These are phyloP conservation scores for Tephrocybe sp. DNA, from an alignment of 768 basidiomycete species.

Conservation along the genomic window DNA sequence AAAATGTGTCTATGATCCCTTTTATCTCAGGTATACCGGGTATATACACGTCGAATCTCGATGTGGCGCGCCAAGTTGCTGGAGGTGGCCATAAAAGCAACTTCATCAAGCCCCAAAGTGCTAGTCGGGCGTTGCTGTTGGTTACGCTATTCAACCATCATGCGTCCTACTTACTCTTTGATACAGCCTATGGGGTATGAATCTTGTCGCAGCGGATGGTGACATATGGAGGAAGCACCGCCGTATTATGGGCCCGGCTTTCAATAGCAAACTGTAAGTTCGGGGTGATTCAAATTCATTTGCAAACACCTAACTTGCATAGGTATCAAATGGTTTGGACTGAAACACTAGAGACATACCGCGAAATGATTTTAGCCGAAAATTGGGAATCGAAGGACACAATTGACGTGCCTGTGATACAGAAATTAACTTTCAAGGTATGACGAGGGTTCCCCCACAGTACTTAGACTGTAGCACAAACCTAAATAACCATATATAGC, in stretches of 20 bases:
- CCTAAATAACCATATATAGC: slow-evolving; percentile 22
- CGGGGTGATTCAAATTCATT: background rate
- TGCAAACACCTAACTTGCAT: slow-evolving; percentile 1
- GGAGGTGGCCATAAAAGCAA: slow-evolving; percentile 37
- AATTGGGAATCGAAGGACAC: slow-evolving; percentile 23
- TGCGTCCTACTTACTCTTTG: slow-evolving; percentile 9
- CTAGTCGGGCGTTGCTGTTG: slow-evolving; percentile 32
- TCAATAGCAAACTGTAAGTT: slow-evolving; percentile 38
- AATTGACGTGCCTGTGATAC: slow-evolving; percentile 24
- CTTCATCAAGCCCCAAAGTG: slow-evolving; percentile 39
- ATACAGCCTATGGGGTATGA: slow-evolving; percentile 45
- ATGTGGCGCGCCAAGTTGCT: slow-evolving; percentile 44
- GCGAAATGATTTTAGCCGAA: slow-evolving; percentile 32
- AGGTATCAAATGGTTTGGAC: slow-evolving; percentile 38
- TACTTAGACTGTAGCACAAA: background rate
- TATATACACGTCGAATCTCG: slow-evolving; percentile 45
- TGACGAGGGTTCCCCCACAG: background rate
- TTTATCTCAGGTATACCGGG: slow-evolving; percentile 35
- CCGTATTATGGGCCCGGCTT: slow-evolving; percentile 43
- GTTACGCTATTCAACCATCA: slow-evolving; percentile 9
- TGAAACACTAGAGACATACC: slow-evolving; percentile 29
- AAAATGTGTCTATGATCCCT: slow-evolving; percentile 41
- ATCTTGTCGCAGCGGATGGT: slow-evolving; percentile 43
- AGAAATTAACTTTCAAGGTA: slow-evolving; percentile 32
- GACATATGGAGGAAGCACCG: slow-evolving; percentile 48